Base-by-base conservation (phyloP, 768 basidiomycete species). In the Lactarius quietus region DNA sequence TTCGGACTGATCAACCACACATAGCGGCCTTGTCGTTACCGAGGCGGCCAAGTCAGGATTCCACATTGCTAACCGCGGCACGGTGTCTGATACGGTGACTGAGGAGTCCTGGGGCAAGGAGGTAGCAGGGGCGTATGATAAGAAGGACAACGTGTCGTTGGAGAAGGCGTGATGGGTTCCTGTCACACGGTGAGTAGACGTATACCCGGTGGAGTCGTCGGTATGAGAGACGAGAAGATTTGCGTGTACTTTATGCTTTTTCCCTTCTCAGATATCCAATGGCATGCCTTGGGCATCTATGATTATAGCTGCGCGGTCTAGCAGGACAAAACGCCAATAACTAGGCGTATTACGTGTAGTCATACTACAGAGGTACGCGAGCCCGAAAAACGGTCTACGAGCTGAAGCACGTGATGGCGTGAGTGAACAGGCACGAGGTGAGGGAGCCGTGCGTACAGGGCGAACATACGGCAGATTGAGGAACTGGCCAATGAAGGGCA, bases 401-500 rank as follows among this genome's bases (percentile, higher is more conserved):
- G 67, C 76, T 78, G 55, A 17, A 29, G 41, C 51, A 31, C 23
- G n/a, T 39, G 54, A 14, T 17, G n/a, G 29, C 26, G 38, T 51
- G 33, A 29, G 33, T 26, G 36, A 31, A 45, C 41, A 38, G 66
- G 60, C 26, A 60, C 17, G 35, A 35, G 36, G 31, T 17, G 36
- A 10, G 20, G 38, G n/a, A 26, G n/a, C 3, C 7, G 18, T 3
- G 79, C 86, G 78, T 74, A 97, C 96, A 62, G 83, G 82, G 73
- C 91, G 81, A 72, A 98, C 87, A 74, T 92, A 95, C 1, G 97
- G 95, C 68, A 98, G 73, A 6, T 90, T 89, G 56, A 99, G 77
- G 67, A 92, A 76, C 0, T 87, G 92, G 31, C 97, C 96, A 63
- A 99, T 83, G 69, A 97, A 87, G 6, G 97, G 96, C 54, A 98